Evolutionary conservation across 805 yeast species (phyloP).

Genomic region (Priceomyces melissophilus): DNA sequence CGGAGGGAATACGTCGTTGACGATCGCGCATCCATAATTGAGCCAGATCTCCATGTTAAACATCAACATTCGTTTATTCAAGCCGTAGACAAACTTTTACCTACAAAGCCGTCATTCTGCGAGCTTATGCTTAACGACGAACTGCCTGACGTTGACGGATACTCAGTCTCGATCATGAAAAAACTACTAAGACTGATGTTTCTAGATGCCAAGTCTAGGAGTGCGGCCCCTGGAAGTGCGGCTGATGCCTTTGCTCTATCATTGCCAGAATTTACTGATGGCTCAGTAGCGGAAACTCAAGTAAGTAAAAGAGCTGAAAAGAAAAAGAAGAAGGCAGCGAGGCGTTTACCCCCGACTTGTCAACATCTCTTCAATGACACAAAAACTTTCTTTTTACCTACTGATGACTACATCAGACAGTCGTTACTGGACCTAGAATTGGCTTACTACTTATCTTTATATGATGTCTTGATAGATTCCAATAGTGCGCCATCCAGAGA

Average conservation of each 20-base stretch:
- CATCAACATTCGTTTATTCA: constrained; percentile 66
- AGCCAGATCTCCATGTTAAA: constrained; percentile 54
- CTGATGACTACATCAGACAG: constrained; percentile 22
- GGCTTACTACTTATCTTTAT: constrained; percentile 26
- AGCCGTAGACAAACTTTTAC: constrained; percentile 51
- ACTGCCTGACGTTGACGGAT: constrained; percentile 13
- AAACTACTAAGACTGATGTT: constrained; percentile 27
- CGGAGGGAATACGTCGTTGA: constrained; percentile 34
- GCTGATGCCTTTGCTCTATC: too few species aligned
- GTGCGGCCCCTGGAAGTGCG: too few species aligned
- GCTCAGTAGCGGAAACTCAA: constrained; percentile 2
- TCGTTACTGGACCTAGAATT: constrained; percentile 25
- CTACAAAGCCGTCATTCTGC: constrained; percentile 31
- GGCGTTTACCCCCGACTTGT: constrained; percentile 21
- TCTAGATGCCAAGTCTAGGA: not conserved
- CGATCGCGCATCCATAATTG: constrained; percentile 49
- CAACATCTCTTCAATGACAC: constrained; percentile 21
- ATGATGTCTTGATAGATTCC: constrained; percentile 12
- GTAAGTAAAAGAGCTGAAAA: constrained; percentile 2
- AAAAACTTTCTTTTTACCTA: constrained; percentile 33
- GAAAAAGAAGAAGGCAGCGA: constrained; percentile 8
- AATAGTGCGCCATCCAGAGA: constrained; percentile 23
- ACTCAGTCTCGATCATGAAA: constrained; percentile 23
- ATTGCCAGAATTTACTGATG: not conserved
- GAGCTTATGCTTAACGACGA: constrained; percentile 36